Evolutionary conservation across 1,284 basidiomycete species (phyloP).

Genomic region (Cystobasidium pallidum): DNA sequence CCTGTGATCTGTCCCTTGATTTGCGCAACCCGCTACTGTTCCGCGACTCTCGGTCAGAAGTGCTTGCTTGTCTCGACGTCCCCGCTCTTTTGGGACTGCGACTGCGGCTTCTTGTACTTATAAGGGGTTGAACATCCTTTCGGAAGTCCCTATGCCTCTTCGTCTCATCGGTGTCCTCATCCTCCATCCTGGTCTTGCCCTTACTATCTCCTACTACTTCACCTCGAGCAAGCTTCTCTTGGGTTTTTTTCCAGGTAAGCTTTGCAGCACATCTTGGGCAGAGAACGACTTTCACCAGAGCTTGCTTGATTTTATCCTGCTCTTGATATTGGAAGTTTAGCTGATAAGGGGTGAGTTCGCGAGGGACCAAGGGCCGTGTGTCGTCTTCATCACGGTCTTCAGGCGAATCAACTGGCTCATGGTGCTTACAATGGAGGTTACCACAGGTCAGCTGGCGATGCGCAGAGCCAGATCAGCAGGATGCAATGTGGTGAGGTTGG

Average conservation of each 20-base stretch:
- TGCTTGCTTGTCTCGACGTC: background rate
- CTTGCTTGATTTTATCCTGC: slow-evolving; percentile 71
- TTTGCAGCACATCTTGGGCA: slow-evolving; percentile 77
- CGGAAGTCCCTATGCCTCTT: background rate
- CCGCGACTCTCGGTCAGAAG: background rate
- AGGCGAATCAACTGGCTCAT: slow-evolving; percentile 58
- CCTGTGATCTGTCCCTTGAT: background rate
- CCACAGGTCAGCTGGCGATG: slow-evolving; percentile 66
- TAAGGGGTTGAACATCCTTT: background rate
- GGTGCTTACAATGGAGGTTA: slow-evolving; percentile 77
- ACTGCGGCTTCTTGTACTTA: background rate
- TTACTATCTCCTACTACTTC: background rate
- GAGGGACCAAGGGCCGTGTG: slow-evolving; percentile 47
- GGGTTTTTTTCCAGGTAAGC: slow-evolving; percentile 73
- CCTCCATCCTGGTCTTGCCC: slow-evolving; percentile 1
- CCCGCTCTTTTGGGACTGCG: background rate
- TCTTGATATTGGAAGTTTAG: slow-evolving; percentile 86
- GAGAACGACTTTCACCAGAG: slow-evolving; percentile 84
- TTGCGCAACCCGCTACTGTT: background rate
- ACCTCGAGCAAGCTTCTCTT: slow-evolving; percentile 43
- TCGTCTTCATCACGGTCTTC: slow-evolving; percentile 46
- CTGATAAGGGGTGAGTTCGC: slow-evolving; percentile 62
- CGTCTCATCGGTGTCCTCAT: background rate
- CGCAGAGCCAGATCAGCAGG: background rate
- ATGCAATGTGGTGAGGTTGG: background rate